Evolutionary conservation across 495 filamentous ascomycete genomes (phyloP).

Genomic region (Tuber umbilicatum): DNA sequence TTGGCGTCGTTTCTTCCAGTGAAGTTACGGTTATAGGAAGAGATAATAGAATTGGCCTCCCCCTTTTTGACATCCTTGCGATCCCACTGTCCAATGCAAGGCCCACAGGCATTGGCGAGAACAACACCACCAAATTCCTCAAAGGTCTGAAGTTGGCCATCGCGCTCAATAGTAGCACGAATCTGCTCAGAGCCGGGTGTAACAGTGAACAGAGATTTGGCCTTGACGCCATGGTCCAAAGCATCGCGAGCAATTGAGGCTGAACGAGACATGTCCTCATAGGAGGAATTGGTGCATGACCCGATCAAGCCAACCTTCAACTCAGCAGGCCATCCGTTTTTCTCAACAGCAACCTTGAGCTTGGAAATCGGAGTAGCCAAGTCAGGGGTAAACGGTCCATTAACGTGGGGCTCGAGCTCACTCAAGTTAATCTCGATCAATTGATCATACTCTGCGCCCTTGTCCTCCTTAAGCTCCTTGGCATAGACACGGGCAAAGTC

Average conservation of each 20-base stretch:
- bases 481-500: constrained; percentile 81
- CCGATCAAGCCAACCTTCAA: constrained; percentile 95
- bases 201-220: constrained; percentile 88
- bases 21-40: constrained; percentile 99
- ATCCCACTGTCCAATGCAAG: constrained; percentile 82
- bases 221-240: constrained; percentile 85
- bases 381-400: constrained; percentile 99
- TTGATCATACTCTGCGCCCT: constrained; percentile 95
- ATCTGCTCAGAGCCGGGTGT: constrained; percentile 98
- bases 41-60: constrained; percentile 90
- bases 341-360: constrained; percentile 89
- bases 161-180: constrained; percentile 86
- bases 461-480: constrained; percentile 78
- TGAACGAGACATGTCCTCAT: constrained; percentile 96
- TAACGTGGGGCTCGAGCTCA: constrained; percentile 95
- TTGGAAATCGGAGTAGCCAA: constrained; percentile 95
- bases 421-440: constrained; percentile 90
- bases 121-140: constrained; percentile 97
- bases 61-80: constrained; percentile 93
- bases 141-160: constrained; percentile 91
- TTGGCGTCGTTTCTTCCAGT: constrained; percentile 99
- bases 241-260: constrained; percentile 94
- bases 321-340: constrained; percentile 94
- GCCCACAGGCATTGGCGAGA: constrained; percentile 91
- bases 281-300: constrained; percentile 99